Evolutionary conservation across 805 yeast genomes (phyloP), one percentile per base, ranked within the genome.

Genomic region (Isabelozyma rhagii): DNA sequence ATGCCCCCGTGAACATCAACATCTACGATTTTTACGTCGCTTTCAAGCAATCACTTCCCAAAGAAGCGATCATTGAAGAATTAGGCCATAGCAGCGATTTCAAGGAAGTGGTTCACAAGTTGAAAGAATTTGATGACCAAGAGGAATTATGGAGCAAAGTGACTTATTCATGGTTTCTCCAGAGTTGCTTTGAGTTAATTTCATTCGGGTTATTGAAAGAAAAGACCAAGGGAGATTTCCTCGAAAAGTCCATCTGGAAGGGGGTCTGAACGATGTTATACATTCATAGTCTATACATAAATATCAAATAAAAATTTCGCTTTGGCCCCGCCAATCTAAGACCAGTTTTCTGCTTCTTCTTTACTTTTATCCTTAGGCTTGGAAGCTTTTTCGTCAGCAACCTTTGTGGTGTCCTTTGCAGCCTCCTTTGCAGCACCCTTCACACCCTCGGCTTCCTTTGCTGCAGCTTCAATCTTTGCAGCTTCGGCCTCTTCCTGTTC

Each of bases 231-330:
- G 80, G 81, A 29, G 91, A 87, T 56, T 73, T 77, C 48, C 71
- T 88, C 41, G 93, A 88, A 56, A 89, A 86, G 59, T 72, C 83
- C 13, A 64, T 82, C 5, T 88, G 94, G 94, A 84, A 77, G 57
- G 89, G 82, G 28, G 63, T 87, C 13, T 84, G 62, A 40, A 36
- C n/a, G 10, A 31, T 31, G 13, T 31, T 31, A 31, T 13, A 3
- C 3, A 31, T 13, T 31, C n/a, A 31, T 8, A 31, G 36, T 31
- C 36, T 21, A 21, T 21, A 21, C 25, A 21, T 21, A 21, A 21
- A 21, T 21, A 21, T 21, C 25, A 21, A 21, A 21, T 5, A 5
- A 3, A 21, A 21, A 21, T 21, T 21, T 15, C 38, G 8, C 29
- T 17, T 11, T 40, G 39, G 18, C 9, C 41, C 17, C 11, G 10